Percentiles rank a stretch among this genome's conserved stretches.
Evolutionary conservation across 805 yeast genomes (phyloP).

Genomic region (Metschnikowia chrysomelidarum): DNA sequence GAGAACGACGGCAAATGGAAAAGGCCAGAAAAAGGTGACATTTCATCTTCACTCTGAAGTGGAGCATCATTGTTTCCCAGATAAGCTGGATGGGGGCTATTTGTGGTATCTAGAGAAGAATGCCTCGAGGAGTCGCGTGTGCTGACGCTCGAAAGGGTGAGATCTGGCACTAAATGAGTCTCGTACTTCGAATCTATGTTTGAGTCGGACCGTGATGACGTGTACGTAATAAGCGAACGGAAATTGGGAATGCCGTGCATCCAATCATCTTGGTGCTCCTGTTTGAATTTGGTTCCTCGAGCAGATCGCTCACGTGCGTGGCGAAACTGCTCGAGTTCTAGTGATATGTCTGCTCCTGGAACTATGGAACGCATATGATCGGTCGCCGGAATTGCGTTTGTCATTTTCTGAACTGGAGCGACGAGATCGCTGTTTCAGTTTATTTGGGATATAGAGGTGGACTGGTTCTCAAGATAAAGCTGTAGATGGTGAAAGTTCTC

Average conservation of each 20-base stretch:
- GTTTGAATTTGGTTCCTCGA: conserved; percentile 8
- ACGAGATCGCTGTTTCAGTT: too few species aligned
- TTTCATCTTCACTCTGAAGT: conserved; percentile 15
- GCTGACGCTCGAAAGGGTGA: conserved; percentile 6
- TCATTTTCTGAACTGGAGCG: too few species aligned
- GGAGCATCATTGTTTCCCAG: not conserved
- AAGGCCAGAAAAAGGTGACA: conserved; percentile 18
- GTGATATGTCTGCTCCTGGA: conserved; percentile 1
- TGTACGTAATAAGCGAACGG: conserved; percentile 9
- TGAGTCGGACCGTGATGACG: conserved; percentile 2
- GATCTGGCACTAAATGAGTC: conserved; percentile 3
- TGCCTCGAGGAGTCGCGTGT: conserved; percentile 5
- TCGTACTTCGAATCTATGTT: conserved; percentile 2
- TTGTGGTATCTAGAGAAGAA: conserved; percentile 7
- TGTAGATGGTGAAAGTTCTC: too few species aligned
- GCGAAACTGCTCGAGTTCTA: conserved; percentile 6
- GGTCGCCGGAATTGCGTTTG: too few species aligned
- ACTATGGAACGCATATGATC: too few species aligned
- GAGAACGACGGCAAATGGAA: conserved; percentile 17
- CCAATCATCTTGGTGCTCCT: conserved; percentile 8
- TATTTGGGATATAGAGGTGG: too few species aligned
- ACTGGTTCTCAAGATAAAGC: too few species aligned
- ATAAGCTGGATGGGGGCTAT: conserved; percentile 1
- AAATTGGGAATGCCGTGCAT: conserved; percentile 24
- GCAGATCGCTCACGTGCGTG: conserved; percentile 6